A percentile compares a stretch with the other conserved stretches of the same genome.
Conservation (phyloP, 2,329 filamentous ascomycete species). For the Myriangium duriaei region DNA sequence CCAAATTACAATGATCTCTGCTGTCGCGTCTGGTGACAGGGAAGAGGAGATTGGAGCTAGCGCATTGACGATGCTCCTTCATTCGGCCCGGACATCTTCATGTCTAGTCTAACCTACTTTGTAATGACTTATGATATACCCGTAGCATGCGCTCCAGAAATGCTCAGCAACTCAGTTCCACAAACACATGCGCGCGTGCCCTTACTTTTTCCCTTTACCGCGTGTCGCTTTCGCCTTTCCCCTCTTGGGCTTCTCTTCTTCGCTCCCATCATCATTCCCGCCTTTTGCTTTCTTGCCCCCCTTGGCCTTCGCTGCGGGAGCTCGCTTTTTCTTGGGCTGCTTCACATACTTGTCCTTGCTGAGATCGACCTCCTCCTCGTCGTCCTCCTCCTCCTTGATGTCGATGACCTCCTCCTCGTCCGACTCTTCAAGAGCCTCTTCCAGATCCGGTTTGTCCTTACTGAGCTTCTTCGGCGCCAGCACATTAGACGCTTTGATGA, state of each 20-base stretch:
- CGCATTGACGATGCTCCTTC: too few species aligned
- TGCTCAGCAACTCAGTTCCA: not conserved
- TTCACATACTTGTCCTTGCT: constrained; percentile 96
- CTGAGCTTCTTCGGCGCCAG: constrained; percentile 53
- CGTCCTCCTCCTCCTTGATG: constrained; percentile 37
- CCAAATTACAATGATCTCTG: constrained; percentile 53
- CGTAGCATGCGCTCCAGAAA: constrained; percentile 3
- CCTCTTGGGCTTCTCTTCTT: constrained; percentile 44
- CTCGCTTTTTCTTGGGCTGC: constrained; percentile 62
- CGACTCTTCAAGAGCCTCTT: constrained; percentile 90
- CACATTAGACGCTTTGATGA: constrained; percentile 83
- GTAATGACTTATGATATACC: constrained; percentile 3
- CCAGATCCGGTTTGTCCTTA: constrained; percentile 76
- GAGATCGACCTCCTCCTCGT: constrained; percentile 67
- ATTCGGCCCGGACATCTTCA: not conserved
- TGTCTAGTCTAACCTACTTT: not conserved
- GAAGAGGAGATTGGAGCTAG: too few species aligned
- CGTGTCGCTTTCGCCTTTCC: constrained; percentile 28
- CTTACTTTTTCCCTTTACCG: constrained; percentile 37
- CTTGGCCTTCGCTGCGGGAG: constrained; percentile 33
- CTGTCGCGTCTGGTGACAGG: too few species aligned
- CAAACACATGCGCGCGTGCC: not conserved
- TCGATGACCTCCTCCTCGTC: constrained; percentile 45
- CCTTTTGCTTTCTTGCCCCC: constrained; percentile 29
- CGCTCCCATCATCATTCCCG: constrained; percentile 24